Evolutionary conservation across 164 flowering plant genomes (phyloP).

Genomic region (grape (Vitis vinifera)): ASM3070453v1 NC_081817.1:6136001-6136500

Average conservation of each 20-base stretch:
- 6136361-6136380: slow-evolving; percentile 62
- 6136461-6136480: slow-evolving; percentile 30
- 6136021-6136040: no score
- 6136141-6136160: slow-evolving; percentile 92
- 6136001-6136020: neutral
- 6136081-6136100: neutral
- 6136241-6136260: slow-evolving; percentile 74
- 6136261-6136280: slow-evolving; percentile 87
- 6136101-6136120: slow-evolving; percentile 60
- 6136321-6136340: slow-evolving; percentile 77
- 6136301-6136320: slow-evolving; percentile 60
- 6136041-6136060: no score
- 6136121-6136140: slow-evolving; percentile 97
- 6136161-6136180: slow-evolving; percentile 75
- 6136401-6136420: slow-evolving; percentile 68
- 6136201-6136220: slow-evolving; percentile 91
- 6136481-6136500: slow-evolving; percentile 28
- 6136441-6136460: slow-evolving; percentile 56
- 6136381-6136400: slow-evolving; percentile 76
- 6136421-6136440: slow-evolving; percentile 81
- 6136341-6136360: slow-evolving; percentile 52
- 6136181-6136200: slow-evolving; percentile 93
- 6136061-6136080: neutral
- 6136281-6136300: slow-evolving; percentile 61
- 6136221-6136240: slow-evolving; percentile 73